Percentiles rank a stretch among this genome's conserved stretches.
These are phyloP conservation scores for Colletotrichum echinochloae DNA, from an alignment of 2,329 filamentous ascomycete species.

Conservation along the genomic window DNA sequence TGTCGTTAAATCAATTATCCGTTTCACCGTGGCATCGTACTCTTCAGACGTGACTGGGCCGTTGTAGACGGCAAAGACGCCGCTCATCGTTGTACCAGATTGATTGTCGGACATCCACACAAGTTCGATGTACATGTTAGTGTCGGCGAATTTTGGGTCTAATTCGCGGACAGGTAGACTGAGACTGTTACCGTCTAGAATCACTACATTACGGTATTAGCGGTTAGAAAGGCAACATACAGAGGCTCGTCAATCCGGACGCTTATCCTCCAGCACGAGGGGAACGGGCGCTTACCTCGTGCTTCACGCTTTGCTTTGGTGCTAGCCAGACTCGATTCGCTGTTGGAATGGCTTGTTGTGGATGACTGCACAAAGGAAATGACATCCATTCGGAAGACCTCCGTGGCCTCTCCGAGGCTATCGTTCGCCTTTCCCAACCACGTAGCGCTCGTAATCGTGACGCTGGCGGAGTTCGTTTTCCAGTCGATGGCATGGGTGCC, in stretches of 20 bases:
- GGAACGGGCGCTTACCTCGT: not conserved
- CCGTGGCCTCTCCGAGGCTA: not conserved
- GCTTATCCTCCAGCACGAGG: not conserved
- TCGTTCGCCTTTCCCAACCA: not conserved
- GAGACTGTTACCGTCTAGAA: not conserved
- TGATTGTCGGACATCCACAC: not conserved
- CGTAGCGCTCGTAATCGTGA: not conserved
- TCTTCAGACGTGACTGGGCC: not conserved
- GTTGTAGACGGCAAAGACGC: constrained; percentile 18
- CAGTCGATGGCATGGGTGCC: not conserved
- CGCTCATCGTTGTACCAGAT: constrained; percentile 18
- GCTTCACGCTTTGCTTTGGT: not conserved
- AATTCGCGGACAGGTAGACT: not conserved
- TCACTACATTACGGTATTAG: not conserved
- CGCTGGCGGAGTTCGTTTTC: not conserved
- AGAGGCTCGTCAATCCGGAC: not conserved
- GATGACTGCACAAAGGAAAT: not conserved
- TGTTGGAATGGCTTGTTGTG: not conserved
- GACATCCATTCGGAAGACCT: not conserved
- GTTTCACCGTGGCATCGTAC: not conserved
- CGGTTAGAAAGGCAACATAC: not conserved
- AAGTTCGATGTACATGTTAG: constrained; percentile 16
- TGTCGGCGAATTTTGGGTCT: not conserved
- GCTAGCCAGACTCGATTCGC: not conserved
- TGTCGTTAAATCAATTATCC: not conserved